Conservation (phyloP, 2,329 filamentous ascomycete species). For the Pseudodiploospora longispora region DNA sequence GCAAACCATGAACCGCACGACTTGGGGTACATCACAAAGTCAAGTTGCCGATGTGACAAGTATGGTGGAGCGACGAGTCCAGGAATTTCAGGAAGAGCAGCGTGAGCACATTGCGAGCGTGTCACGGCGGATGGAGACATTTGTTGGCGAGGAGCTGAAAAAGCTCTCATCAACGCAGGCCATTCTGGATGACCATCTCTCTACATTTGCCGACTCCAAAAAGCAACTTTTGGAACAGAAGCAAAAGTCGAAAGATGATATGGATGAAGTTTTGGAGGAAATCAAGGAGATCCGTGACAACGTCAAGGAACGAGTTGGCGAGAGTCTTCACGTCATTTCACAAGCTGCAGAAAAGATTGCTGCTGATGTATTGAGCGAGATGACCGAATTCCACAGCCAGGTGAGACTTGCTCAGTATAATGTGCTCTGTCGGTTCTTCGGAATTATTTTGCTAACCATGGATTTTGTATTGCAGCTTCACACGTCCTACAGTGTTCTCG, state of each 20-base stretch:
- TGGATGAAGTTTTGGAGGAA: slow-evolving; percentile 86
- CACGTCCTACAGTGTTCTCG: slow-evolving; percentile 72
- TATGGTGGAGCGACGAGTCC: slow-evolving; percentile 67
- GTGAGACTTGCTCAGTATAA: slow-evolving; percentile 26
- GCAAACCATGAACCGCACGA: slow-evolving; percentile 67
- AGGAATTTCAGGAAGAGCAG: slow-evolving; percentile 65
- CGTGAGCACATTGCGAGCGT: slow-evolving; percentile 59
- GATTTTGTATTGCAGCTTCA: slow-evolving; percentile 51
- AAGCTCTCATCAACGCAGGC: slow-evolving; percentile 62
- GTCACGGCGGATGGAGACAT: slow-evolving; percentile 63
- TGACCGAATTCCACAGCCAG: slow-evolving; percentile 71
- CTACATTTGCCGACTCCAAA: slow-evolving; percentile 59
- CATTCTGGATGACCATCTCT: slow-evolving; percentile 62
- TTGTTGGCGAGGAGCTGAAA: slow-evolving; percentile 66
- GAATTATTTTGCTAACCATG: background rate
- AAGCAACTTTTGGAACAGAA: slow-evolving; percentile 61
- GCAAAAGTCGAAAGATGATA: slow-evolving; percentile 65
- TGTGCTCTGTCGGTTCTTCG: background rate
- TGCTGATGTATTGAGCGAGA: slow-evolving; percentile 77
- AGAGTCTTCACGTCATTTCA: slow-evolving; percentile 76
- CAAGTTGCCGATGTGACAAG: slow-evolving; percentile 70
- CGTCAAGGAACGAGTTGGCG: slow-evolving; percentile 77
- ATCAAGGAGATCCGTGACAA: slow-evolving; percentile 84
- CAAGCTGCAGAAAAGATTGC: slow-evolving; percentile 81
- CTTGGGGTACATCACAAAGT: slow-evolving; percentile 69